Evolutionary conservation across 805 yeast genomes (phyloP).

Genomic region (Starmerella tilneyi): DNA sequence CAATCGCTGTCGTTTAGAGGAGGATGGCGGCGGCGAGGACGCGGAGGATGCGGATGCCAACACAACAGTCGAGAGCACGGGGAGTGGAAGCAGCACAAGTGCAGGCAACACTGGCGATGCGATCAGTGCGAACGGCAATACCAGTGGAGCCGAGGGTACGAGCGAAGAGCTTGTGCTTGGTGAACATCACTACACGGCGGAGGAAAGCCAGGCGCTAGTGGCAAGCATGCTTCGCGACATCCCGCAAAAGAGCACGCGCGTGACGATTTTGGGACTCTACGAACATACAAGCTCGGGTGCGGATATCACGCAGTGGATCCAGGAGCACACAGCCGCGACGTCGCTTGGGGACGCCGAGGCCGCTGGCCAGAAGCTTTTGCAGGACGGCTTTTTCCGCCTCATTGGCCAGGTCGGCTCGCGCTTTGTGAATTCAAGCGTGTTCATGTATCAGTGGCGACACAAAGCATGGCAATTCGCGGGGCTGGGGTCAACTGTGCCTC

Average conservation of each 20-base stretch:
- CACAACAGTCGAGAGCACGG: background rate
- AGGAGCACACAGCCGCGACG: slow-evolving; percentile 36
- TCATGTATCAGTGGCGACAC: slow-evolving; percentile 73
- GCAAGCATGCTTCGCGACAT: slow-evolving; percentile 39
- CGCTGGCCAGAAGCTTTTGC: slow-evolving; percentile 63
- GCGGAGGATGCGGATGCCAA: background rate
- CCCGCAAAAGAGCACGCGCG: slow-evolving; percentile 45
- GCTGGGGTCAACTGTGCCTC: slow-evolving; percentile 13
- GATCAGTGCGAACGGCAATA: background rate
- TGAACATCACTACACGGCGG: slow-evolving; percentile 31
- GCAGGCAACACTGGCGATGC: background rate
- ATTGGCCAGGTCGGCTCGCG: slow-evolving; percentile 51
- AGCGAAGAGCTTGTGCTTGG: slow-evolving; percentile 28
- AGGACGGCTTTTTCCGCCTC: slow-evolving; percentile 48
- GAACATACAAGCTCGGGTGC: slow-evolving; percentile 53
- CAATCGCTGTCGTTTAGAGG: slow-evolving; percentile 64
- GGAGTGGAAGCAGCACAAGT: background rate
- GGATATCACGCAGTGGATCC: slow-evolving; percentile 50
- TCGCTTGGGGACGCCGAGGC: slow-evolving; percentile 52
- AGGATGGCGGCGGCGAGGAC: slow-evolving; percentile 34
- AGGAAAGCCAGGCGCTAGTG: slow-evolving; percentile 37
- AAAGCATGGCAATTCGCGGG: slow-evolving; percentile 50
- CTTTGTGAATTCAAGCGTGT: slow-evolving; percentile 66
- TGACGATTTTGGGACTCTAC: slow-evolving; percentile 62
- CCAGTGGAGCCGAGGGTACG: slow-evolving; percentile 10